These are phyloP conservation scores for Stagonosporopsis rhizophila DNA, from an alignment of 2,329 filamentous ascomycete species.

Conservation along the genomic window DNA sequence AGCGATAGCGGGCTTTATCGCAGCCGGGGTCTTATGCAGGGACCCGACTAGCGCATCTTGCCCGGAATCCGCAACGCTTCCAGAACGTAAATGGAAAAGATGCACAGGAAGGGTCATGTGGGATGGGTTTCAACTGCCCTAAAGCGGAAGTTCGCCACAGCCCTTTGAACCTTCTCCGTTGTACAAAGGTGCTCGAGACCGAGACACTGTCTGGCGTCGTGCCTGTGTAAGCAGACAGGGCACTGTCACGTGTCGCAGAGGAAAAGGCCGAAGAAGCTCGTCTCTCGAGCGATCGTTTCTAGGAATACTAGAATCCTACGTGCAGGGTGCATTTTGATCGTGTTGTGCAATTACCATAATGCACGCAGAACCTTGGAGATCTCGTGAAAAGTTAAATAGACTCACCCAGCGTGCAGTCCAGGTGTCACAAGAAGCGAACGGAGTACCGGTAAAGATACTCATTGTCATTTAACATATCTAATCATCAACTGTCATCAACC, in stretches of 20 bases:
- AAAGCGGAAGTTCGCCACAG: slow-evolving; percentile 11
- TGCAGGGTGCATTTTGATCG: no score
- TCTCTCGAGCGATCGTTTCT: no score
- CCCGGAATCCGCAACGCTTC: slow-evolving; percentile 5
- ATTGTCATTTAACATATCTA: slow-evolving; percentile 1
- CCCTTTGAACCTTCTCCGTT: background rate
- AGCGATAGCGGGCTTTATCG: slow-evolving; percentile 19
- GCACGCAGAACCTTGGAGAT: background rate
- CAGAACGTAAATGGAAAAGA: slow-evolving; percentile 3
- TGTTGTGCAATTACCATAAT: no score
- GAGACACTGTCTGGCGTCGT: no score
- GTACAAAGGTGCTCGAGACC: background rate
- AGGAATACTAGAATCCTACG: no score
- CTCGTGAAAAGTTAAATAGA: background rate
- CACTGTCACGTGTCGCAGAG: no score
- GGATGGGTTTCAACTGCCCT: slow-evolving; percentile 6
- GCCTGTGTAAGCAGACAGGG: no score
- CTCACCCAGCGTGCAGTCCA: background rate
- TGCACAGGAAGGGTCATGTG: slow-evolving; percentile 5
- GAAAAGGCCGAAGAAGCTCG: no score
- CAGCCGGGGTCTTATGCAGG: slow-evolving; percentile 13
- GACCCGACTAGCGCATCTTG: slow-evolving; percentile 10
- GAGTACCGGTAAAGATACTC: background rate
- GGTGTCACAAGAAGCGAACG: background rate
- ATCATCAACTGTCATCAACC: slow-evolving; percentile 3